phyloP scores from a whole-genome alignment of 1,284 basidiomycete species.

The Leccinum subrobustum region DNA sequence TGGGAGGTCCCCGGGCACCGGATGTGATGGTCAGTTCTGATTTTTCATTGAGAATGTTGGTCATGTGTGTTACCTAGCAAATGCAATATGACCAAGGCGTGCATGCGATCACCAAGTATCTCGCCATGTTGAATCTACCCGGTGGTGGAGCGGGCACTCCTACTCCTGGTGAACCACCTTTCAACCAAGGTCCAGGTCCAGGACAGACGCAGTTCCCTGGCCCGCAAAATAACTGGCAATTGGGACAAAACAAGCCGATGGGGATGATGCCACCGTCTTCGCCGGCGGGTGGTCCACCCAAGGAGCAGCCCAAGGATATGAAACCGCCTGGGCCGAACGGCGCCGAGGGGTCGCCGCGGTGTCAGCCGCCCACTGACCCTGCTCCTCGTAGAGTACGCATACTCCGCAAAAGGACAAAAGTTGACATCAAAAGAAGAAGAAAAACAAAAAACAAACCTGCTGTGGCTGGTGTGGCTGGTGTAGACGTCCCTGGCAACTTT shows the following conservation, averaged over 20 bases:
- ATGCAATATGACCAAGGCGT: conserved; percentile 32
- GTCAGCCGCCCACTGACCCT: conserved; percentile 10
- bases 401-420: too few relatives aligned
- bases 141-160: conserved; percentile 36
- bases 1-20: conserved; percentile 21
- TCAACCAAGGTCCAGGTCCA: conserved; percentile 27
- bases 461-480: conserved; percentile 10
- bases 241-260: conserved; percentile 39
- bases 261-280: conserved; percentile 54
- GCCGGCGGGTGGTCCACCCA: conserved; percentile 42
- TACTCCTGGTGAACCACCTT: conserved; percentile 37
- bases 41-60: conserved; percentile 7
- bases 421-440: too few relatives aligned
- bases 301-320: conserved; percentile 40
- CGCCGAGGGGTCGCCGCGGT: too few relatives aligned
- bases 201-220: conserved; percentile 31
- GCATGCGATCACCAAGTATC: conserved; percentile 22
- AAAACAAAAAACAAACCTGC: conserved; percentile 10
- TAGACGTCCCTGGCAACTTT: conserved; percentile 28
- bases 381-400: too few relatives aligned
- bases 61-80: conserved; percentile 1
- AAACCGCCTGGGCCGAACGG: conserved; percentile 18
- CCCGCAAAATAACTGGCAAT: conserved; percentile 33
- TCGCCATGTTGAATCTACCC: conserved; percentile 23
- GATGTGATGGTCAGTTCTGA: conserved; percentile 32